phyloP scores from a whole-genome alignment of 2,329 filamentous ascomycete species.

The Exophiala calicioides region DNA sequence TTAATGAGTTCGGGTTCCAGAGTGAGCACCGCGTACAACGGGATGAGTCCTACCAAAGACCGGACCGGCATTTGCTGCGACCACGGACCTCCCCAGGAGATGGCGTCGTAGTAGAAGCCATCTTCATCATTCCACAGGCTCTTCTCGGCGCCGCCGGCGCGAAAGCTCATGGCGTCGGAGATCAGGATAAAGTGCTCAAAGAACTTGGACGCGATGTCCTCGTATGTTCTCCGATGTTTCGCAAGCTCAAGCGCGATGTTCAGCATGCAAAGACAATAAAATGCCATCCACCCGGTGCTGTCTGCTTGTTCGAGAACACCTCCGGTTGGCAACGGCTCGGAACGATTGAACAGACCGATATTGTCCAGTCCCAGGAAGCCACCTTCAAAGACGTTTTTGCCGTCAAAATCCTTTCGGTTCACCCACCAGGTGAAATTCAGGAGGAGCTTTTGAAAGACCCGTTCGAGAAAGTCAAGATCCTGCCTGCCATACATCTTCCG shows the following conservation, averaged over 20 bases:
- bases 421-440: conserved; percentile 99
- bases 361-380: conserved; percentile 96
- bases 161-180: conserved; percentile 93
- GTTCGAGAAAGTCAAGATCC: conserved; percentile 91
- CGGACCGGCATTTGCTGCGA: conserved; percentile 89
- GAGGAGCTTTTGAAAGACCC: conserved; percentile 92
- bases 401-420: conserved; percentile 89
- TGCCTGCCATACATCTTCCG: conserved; percentile 94
- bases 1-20: conserved; percentile 92
- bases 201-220: conserved; percentile 96
- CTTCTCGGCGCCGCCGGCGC: conserved; percentile 68
- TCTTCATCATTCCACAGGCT: conserved; percentile 96
- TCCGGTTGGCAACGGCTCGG: conserved; percentile 88
- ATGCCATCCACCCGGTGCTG: conserved; percentile 98
- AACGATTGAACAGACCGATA: conserved; percentile 95
- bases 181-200: conserved; percentile 99
- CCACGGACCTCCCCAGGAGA: conserved; percentile 92
- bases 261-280: conserved; percentile 94
- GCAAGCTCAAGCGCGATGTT: conserved; percentile 94
- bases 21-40: conserved; percentile 87
- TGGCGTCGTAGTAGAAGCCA: conserved; percentile 96
- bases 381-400: conserved; percentile 96
- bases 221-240: conserved; percentile 91
- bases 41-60: conserved; percentile 90
- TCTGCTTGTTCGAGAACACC: conserved; percentile 94